Evolutionary conservation across 495 filamentous ascomycete species (phyloP).

Genomic region (Oleoguttula mirabilis): DNA sequence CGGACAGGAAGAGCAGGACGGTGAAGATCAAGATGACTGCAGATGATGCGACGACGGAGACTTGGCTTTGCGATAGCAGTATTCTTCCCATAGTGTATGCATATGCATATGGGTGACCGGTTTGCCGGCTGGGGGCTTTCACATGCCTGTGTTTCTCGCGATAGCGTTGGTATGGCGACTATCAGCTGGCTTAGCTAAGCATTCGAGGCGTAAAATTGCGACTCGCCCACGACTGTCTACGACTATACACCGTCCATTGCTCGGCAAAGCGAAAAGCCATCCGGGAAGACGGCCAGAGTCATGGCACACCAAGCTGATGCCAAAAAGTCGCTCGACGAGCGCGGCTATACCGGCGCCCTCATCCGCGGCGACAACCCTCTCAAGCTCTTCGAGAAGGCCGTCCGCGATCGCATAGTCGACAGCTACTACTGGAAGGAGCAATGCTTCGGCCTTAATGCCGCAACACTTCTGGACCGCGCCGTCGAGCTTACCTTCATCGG

Average conservation of each 20-base stretch:
- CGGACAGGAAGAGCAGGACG: constrained; percentile 53
- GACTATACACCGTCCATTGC: too few species aligned
- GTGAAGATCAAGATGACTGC: constrained; percentile 45
- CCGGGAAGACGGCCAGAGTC: constrained; percentile 2
- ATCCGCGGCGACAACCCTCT: constrained; percentile 76
- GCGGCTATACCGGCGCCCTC: constrained; percentile 48
- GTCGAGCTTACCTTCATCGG: constrained; percentile 72
- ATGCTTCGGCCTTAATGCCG: constrained; percentile 89
- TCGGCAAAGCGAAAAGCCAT: too few species aligned
- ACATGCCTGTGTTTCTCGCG: constrained; percentile 4
- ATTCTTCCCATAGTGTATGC: constrained; percentile 18
- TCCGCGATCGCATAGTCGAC: constrained; percentile 87
- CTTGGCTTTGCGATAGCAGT: constrained; percentile 32
- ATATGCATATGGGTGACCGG: not conserved
- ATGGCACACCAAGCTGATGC: constrained; percentile 36
- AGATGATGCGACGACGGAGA: constrained; percentile 30
- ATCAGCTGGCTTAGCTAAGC: too few species aligned
- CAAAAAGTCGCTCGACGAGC: constrained; percentile 33
- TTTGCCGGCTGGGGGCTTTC: not conserved
- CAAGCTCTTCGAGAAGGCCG: constrained; percentile 80
- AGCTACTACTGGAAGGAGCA: constrained; percentile 98
- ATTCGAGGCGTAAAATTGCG: too few species aligned
- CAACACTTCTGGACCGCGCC: constrained; percentile 79
- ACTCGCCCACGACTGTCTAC: too few species aligned
- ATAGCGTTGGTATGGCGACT: too few species aligned